Evolutionary conservation across 148 eudicot genomes (phyloP).

Genomic region (Spergularia bocconei): DNA sequence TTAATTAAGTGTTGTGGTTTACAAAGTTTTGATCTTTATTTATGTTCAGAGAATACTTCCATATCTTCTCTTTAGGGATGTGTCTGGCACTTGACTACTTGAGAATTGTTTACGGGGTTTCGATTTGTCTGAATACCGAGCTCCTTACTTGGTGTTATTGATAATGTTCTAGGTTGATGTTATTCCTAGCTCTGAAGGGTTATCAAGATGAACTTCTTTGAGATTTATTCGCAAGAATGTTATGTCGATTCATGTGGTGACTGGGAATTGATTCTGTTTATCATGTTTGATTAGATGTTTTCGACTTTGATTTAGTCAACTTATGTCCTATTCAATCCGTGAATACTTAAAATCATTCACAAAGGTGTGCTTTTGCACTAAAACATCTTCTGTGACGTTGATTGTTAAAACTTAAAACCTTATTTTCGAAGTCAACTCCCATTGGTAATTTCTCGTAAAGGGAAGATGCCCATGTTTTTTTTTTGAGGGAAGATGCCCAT

Average conservation of each 20-base stretch:
- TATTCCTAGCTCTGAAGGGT: conserved; percentile 13
- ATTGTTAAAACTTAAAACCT: background rate
- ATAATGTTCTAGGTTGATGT: background rate
- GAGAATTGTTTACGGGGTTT: conserved; percentile 2
- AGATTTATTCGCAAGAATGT: conserved; percentile 3
- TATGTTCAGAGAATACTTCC: conserved; percentile 26
- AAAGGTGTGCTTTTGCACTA: background rate
- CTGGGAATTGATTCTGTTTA: conserved; percentile 11
- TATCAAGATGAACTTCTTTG: background rate
- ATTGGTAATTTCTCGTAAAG: background rate
- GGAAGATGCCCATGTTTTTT: background rate
- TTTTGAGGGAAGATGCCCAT: background rate
- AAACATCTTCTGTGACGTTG: conserved; percentile 9
- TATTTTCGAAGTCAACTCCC: conserved; percentile 11
- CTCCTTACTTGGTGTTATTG: background rate
- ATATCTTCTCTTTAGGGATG: conserved; percentile 9
- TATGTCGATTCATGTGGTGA: conserved; percentile 1
- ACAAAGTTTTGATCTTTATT: conserved; percentile 19
- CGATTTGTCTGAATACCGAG: background rate
- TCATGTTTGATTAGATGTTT: conserved; percentile 18
- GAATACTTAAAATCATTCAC: background rate
- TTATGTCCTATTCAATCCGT: background rate
- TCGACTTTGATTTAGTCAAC: background rate
- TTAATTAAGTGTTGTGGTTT: conserved; percentile 13
- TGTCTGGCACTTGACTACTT: background rate